A percentile compares a stretch with the other conserved stretches of the same genome.
phyloP scores from a whole-genome alignment of 768 basidiomycete genomes.

The Galerina marginata region DNA sequence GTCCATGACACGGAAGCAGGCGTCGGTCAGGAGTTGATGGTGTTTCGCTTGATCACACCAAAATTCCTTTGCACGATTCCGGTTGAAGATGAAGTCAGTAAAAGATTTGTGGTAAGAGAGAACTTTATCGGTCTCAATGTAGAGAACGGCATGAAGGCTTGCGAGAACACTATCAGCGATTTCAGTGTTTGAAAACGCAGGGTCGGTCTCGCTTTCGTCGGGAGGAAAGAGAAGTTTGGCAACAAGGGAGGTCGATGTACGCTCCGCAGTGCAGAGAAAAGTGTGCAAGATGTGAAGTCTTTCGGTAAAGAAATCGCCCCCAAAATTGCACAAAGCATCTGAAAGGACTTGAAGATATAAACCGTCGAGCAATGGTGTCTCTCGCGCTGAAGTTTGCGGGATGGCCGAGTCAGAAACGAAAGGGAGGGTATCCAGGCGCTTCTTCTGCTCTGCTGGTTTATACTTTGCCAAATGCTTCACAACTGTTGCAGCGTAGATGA shows the following conservation, averaged over 20 bases:
- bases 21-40: no score
- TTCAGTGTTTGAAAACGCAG: background rate
- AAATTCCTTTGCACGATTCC: background rate
- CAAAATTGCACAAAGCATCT: conserved; percentile 2
- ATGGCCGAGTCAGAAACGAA: background rate
- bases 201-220: background rate
- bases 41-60: no score
- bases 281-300: conserved; percentile 8
- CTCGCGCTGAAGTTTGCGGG: background rate
- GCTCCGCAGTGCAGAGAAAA: conserved; percentile 14
- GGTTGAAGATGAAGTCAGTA: conserved; percentile 17
- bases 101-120: conserved; percentile 20
- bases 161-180: conserved; percentile 1
- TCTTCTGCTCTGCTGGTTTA: conserved; percentile 6
- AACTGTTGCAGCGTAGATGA: conserved; percentile 20
- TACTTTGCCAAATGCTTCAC: conserved; percentile 10
- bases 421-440: background rate
- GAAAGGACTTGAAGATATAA: conserved; percentile 14
- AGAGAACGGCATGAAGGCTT: conserved; percentile 18
- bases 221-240: background rate
- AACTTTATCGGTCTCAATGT: background rate
- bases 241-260: conserved; percentile 11
- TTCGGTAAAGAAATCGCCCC: background rate
- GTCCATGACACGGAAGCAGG: no score
- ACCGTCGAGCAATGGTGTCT: background rate